These are phyloP conservation scores for Fibroporia radiculosa DNA, from an alignment of 768 basidiomycete species.

Conservation along the genomic window DNA sequence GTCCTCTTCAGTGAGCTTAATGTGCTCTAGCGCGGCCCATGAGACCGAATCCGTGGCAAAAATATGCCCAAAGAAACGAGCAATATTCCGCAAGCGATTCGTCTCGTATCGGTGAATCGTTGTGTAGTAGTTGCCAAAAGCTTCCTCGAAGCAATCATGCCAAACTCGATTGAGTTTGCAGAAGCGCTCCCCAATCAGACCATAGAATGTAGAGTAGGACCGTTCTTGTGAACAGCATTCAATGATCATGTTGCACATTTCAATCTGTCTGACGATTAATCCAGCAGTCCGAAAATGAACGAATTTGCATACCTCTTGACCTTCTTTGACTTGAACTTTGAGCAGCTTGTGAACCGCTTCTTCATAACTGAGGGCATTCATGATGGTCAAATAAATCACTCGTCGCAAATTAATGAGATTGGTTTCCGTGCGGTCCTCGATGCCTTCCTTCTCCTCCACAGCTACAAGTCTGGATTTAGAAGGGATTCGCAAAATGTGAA, in stretches of 20 bases:
- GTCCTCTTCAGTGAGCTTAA: conserved; percentile 96
- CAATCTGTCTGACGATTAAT: conserved; percentile 60
- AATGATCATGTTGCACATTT: conserved; percentile 97
- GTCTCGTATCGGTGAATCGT: conserved; percentile 99
- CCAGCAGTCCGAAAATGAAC: too few species aligned
- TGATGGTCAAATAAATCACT: conserved; percentile 94
- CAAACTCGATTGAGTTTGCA: conserved; percentile 93
- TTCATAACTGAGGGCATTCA: conserved; percentile 97
- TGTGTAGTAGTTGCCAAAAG: conserved; percentile 85
- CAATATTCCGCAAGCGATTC: conserved; percentile 94
- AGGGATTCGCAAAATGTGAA: background rate
- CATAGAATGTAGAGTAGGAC: conserved; percentile 96
- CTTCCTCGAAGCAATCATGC: conserved; percentile 83
- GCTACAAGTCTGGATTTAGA: conserved; percentile 27
- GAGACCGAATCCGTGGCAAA: conserved; percentile 81
- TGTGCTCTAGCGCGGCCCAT: conserved; percentile 76
- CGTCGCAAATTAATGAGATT: conserved; percentile 93
- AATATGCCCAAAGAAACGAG: conserved; percentile 93
- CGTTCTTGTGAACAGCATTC: conserved; percentile 99
- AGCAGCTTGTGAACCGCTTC: conserved; percentile 98
- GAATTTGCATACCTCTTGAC: conserved; percentile 72
- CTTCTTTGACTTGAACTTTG: conserved; percentile 86
- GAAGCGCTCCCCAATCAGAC: conserved; percentile 92
- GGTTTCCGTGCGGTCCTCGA: conserved; percentile 91
- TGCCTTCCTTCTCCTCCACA: conserved; percentile 77